Percentiles rank a stretch among this genome's conserved stretches.
These are phyloP conservation scores for Pelargonium citronellum DNA, from an alignment of 441 rosid genomes.

Conservation along the genomic window DNA sequence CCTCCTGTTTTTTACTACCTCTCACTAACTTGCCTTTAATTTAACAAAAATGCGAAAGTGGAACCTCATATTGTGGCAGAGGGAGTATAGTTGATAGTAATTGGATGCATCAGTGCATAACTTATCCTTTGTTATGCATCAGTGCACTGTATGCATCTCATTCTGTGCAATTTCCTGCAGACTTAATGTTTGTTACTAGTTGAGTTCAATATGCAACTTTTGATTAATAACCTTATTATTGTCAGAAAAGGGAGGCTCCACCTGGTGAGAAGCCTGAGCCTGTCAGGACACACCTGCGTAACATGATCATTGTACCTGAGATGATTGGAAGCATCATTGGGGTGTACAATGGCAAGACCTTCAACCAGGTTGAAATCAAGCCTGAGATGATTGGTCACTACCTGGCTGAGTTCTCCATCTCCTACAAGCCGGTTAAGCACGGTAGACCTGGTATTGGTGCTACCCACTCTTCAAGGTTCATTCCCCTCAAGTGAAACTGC, in stretches of 20 bases:
- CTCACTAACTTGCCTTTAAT: no score
- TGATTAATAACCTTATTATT: neutral
- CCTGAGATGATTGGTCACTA: constrained; percentile 95
- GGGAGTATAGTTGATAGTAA: no score
- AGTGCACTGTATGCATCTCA: no score
- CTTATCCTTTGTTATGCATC: no score
- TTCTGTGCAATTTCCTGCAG: no score
- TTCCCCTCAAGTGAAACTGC: constrained; percentile 63
- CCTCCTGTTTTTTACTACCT: no score
- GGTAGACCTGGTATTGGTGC: constrained; percentile 94
- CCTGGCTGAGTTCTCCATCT: constrained; percentile 81
- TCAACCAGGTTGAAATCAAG: constrained; percentile 83
- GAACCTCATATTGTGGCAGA: no score
- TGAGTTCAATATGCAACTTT: no score
- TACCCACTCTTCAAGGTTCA: constrained; percentile 80
- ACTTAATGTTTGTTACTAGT: no score
- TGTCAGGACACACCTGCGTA: constrained; percentile 43
- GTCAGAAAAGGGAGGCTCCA: constrained; percentile 45
- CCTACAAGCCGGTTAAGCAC: constrained; percentile 94
- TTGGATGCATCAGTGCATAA: no score
- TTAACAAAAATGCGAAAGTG: no score
- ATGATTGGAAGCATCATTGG: constrained; percentile 62
- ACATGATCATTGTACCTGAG: constrained; percentile 50
- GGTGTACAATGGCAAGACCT: constrained; percentile 84
- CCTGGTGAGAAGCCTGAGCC: constrained; percentile 49